Evolutionary conservation across 257 asterid genomes (phyloP).

Genomic region (Solanum appendiculatum): DNA sequence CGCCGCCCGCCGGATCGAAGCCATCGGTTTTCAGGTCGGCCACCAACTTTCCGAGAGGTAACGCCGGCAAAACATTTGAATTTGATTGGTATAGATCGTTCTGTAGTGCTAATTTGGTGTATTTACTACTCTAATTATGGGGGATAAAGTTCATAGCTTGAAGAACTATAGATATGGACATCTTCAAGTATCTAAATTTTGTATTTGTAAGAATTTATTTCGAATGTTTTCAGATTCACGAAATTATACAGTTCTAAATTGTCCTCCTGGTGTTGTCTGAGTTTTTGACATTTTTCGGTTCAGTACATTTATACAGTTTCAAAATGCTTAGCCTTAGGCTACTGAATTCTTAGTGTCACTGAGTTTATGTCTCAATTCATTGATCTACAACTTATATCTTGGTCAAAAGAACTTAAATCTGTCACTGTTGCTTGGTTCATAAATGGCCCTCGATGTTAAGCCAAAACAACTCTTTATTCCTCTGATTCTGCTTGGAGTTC

Average conservation of each 20-base stretch:
- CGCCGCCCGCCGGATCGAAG: conserved; percentile 95
- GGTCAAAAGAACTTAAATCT: background rate
- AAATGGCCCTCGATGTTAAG: background rate
- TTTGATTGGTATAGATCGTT: background rate
- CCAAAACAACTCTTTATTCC: background rate
- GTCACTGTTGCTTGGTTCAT: background rate
- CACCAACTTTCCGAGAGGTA: conserved; percentile 90
- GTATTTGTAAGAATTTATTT: background rate
- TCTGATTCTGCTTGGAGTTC: background rate
- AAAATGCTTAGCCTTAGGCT: background rate
- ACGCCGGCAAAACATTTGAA: background rate
- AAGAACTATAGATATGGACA: background rate
- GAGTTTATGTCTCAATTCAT: background rate
- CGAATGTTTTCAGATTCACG: background rate
- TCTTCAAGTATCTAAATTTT: background rate
- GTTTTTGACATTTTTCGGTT: background rate
- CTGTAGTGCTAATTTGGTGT: background rate
- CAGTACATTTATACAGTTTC: background rate
- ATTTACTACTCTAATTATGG: background rate
- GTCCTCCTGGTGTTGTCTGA: background rate
- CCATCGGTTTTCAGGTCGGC: conserved; percentile 94
- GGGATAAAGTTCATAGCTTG: background rate
- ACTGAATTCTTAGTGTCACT: background rate
- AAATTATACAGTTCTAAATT: background rate
- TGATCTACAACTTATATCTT: background rate